Percentiles rank a stretch among this genome's conserved stretches.
These are phyloP conservation scores for Fusarium protoensiforme DNA, from an alignment of 2,329 filamentous ascomycete species.

Conservation along the genomic window DNA sequence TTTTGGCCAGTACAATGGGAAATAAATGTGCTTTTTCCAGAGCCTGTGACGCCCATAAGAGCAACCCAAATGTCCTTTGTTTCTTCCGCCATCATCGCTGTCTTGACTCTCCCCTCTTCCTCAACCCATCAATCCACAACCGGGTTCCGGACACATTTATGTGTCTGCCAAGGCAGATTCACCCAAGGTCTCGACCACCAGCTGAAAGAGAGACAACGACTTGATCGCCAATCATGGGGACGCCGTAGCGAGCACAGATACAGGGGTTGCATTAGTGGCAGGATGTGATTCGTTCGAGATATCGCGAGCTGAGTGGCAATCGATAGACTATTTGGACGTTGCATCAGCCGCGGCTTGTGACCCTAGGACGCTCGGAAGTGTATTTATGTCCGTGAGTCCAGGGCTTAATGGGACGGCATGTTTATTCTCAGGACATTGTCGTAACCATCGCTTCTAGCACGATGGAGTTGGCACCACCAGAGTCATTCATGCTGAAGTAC, in stretches of 20 bases:
- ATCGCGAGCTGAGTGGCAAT: neutral
- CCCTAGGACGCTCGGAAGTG: neutral
- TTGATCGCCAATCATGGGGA: neutral
- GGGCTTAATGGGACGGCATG: neutral
- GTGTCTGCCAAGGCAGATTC: neutral
- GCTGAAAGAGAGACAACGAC: neutral
- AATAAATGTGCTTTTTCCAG: slow-evolving; percentile 47
- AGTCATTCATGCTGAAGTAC: neutral
- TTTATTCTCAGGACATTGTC: neutral
- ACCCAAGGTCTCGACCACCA: neutral
- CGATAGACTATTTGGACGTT: neutral
- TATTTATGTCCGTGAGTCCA: neutral
- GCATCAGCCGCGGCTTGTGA: neutral
- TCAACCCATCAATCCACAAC: neutral
- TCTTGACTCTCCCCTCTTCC: neutral
- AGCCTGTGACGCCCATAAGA: slow-evolving; percentile 40
- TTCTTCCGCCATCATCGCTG: neutral
- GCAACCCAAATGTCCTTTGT: slow-evolving; percentile 2
- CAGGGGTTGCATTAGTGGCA: neutral
- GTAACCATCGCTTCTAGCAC: neutral
- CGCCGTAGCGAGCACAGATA: neutral
- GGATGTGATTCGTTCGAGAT: neutral
- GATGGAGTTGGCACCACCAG: neutral
- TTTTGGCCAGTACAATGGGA: slow-evolving; percentile 33
- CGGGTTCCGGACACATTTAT: neutral